Conservation (phyloP, 176 grass and related monocot species). For the Musa troglodytarum region DNA sequence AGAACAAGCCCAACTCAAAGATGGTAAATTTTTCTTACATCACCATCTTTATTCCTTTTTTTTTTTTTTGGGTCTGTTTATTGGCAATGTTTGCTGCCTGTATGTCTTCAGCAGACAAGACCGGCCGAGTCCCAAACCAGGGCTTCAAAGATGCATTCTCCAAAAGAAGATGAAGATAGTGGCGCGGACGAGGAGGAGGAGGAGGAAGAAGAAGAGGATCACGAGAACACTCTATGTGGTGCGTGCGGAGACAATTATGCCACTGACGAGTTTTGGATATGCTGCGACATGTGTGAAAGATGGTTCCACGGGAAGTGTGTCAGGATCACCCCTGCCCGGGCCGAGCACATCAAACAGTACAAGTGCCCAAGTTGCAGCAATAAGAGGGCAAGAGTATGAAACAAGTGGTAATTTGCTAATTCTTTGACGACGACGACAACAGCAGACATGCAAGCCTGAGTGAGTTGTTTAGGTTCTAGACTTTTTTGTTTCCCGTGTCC, state of each 20-base stretch:
- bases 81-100: constrained; percentile 28
- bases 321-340: constrained; percentile 79
- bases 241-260: constrained; percentile 65
- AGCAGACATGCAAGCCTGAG: constrained; percentile 34
- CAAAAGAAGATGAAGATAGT: constrained; percentile 73
- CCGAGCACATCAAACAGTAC: constrained; percentile 98
- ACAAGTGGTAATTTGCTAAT: not conserved
- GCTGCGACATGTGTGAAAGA: constrained; percentile 75
- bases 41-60: not conserved
- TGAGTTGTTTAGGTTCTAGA: constrained; percentile 36
- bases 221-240: constrained; percentile 76
- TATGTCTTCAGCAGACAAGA: not conserved
- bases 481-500: constrained; percentile 17
- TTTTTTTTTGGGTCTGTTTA: not conserved
- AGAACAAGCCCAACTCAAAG: constrained; percentile 69
- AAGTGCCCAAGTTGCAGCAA: constrained; percentile 85
- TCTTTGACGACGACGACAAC: not conserved
- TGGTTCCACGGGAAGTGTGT: constrained; percentile 96
- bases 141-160: constrained; percentile 35
- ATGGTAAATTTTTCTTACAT: constrained; percentile 30
- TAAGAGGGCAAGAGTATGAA: constrained; percentile 69
- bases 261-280: constrained; percentile 91
- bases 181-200: constrained; percentile 37
- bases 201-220: constrained; percentile 61
- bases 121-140: constrained; percentile 48